Evolutionary conservation across 176 grass and related monocot genomes (phyloP), one percentile per base, ranked within the genome.

Genomic region (Zoysia japonica): DNA sequence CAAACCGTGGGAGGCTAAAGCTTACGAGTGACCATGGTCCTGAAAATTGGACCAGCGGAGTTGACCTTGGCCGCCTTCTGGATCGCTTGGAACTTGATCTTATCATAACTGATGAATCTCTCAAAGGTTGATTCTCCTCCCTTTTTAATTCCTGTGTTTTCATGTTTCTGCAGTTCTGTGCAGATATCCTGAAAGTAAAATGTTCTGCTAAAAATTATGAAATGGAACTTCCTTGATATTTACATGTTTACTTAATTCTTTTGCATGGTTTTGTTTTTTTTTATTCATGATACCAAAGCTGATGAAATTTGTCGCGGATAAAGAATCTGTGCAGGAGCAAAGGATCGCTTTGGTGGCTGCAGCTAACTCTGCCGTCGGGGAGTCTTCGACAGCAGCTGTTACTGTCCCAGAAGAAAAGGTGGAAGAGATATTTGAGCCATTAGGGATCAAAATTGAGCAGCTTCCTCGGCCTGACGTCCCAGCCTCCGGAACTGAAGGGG

Each of bases 41-140:
- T 49, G 90, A 99, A 86, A 95, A 99, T 74, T 99, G 96, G 92
- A 95, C 96, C 6, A 99, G 88, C 0, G 92, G 92, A 55, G 96
- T 99, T 54, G 92, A 99, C 89, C 87, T 98, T 67, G 96, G 92
- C 52, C 89, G 96, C 14, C 92, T 99, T 85, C 88, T 99, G 3
- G 92, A 99, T 57, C 92, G 88, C 40, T 71, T 99, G 73, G 96
- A 99, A 45, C 96, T 99, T 72, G 86, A 99, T 91, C 77, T 99
- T 80, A 87, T 99, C 65, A 93, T 81, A 69, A 89, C 88, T 1
- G 87, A 83, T 13, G 92, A 95, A 85, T 67, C 86, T 40, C 80
- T 99, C 51, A 84, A 88, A 89, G 92, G 96, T 98, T 64, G 53
- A 13, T 61, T 71, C 63, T 71, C 13, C 37, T 81, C 28, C 55